phyloP scores from a whole-genome alignment of 495 filamentous ascomycete species.

The Aspergillus homomorphus region DNA sequence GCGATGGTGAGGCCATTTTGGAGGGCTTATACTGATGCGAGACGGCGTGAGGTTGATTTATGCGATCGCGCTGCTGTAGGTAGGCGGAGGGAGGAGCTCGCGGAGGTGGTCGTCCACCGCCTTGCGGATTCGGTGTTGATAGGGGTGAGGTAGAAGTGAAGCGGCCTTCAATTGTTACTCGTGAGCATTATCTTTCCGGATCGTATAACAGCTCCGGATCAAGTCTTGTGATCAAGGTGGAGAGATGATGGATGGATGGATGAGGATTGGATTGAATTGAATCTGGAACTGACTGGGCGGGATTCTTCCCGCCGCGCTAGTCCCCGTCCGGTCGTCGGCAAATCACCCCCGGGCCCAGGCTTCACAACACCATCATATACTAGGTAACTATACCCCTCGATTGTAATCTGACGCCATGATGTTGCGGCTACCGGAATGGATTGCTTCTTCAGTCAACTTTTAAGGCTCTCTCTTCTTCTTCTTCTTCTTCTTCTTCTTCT shows the following conservation, averaged over 20 bases:
- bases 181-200: no score
- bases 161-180: no score
- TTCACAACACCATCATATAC: no score
- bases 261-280: background rate
- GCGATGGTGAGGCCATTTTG: constrained; percentile 41
- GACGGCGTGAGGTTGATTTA: constrained; percentile 6
- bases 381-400: no score
- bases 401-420: no score
- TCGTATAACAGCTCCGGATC: no score
- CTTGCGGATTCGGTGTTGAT: background rate
- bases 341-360: no score
- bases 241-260: background rate
- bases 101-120: background rate
- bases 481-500: no score
- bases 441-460: no score
- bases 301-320: background rate
- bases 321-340: background rate
- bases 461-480: no score
- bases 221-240: no score
- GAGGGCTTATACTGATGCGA: background rate
- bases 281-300: background rate
- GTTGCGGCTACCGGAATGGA: no score
- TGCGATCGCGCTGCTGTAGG: background rate
- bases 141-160: background rate
- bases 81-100: background rate